Base-by-base conservation (phyloP, 768 basidiomycete genomes). In the Naganishia antarctica region DNA sequence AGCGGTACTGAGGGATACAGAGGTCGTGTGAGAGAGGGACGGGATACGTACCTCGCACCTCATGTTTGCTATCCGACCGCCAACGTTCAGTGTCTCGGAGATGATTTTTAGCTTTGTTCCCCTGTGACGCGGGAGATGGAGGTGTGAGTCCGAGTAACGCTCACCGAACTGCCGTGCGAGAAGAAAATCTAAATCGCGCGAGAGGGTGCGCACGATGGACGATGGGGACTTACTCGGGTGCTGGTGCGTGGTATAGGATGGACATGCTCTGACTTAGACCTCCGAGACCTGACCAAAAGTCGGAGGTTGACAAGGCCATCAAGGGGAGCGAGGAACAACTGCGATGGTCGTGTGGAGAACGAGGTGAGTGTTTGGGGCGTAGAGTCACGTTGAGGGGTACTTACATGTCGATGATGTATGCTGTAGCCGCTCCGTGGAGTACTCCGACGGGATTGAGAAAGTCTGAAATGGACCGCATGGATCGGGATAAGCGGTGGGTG, bases 331-430 rank as follows among this genome's bases (percentile, higher is more conserved):
- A 67, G 6, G 66, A 58, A 50, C 66, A 67, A 32, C 66, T 67
- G 46, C 13, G 60, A 23, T 37, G 44, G n/a, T n/a, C n/a, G n/a
- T n/a, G n/a, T n/a, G n/a, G 16, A 34, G 1, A 23, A n/a, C 7
- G 16, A 41, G 49, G 28, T 48, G 16, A 40, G 61, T 18, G 1
- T 25, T 9, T 15, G 34, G 11, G 3, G 37, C 13, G 45, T 29
- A 37, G 15, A 8, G 9, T 44, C 16, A 26, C 21, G n/a, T 8
- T 9, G 26, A 2, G 21, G 3, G 13, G 15, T 26, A 31, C 65
- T 53, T 46, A 60, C 66, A 67, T 60, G 45, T 67, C 66, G 34
- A 67, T 61, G 37, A 67, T 44, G 37, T 63, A 67, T 2, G 66
- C 66, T 1, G 66, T 63, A 0, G 66, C 66, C 21, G 66, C 66